phyloP scores from a whole-genome alignment of 345 rosid genomes.

The Streptanthus diversifolius region DNA sequence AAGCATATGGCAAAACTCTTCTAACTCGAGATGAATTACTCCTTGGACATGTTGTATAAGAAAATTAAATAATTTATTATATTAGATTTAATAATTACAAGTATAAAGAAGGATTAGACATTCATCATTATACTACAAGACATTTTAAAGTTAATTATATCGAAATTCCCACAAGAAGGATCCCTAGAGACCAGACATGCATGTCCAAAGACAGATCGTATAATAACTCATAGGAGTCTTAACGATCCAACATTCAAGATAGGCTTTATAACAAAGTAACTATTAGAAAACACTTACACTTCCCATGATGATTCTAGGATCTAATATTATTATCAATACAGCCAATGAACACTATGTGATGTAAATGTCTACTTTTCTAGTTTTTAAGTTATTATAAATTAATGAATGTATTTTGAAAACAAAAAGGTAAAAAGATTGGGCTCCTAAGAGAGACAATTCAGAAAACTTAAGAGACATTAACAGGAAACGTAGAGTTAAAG shows the following conservation, averaged over 20 bases:
- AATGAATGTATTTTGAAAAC: conserved; percentile 4
- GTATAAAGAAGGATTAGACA: conserved; percentile 22
- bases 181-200: conserved; percentile 40
- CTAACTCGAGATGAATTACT: not conserved
- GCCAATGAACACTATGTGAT: conserved; percentile 30
- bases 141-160: conserved; percentile 22
- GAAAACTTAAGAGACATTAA: conserved; percentile 34
- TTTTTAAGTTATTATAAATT: not conserved
- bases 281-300: not conserved
- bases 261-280: conserved; percentile 27
- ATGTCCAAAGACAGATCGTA: conserved; percentile 39
- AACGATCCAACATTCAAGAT: conserved; percentile 33
- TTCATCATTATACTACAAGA: conserved; percentile 32
- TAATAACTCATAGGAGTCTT: conserved; percentile 28
- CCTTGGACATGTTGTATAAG: not conserved
- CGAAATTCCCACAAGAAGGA: conserved; percentile 25
- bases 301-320: conserved; percentile 24
- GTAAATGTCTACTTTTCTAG: conserved; percentile 16
- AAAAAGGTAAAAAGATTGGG: conserved; percentile 6
- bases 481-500: conserved; percentile 36
- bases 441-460: conserved; percentile 33
- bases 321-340: conserved; percentile 13
- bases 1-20: not conserved
- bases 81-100: not conserved
- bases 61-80: not conserved